phyloP scores from a whole-genome alignment of 1,284 basidiomycete species.

The Boletus chippewaensis region DNA sequence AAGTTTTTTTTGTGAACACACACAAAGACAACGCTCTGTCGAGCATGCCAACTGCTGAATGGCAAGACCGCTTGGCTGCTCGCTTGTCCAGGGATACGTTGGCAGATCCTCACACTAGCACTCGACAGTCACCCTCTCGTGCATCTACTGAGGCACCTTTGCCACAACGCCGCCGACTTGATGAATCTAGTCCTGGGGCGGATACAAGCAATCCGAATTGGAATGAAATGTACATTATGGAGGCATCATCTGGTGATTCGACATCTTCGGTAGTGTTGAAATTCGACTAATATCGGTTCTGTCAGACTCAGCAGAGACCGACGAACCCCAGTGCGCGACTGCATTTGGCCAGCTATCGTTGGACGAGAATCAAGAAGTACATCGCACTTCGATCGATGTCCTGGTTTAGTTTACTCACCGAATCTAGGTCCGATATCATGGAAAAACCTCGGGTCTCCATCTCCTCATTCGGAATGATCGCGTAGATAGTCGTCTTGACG shows the following conservation, averaged over 20 bases:
- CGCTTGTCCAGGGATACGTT: constrained; percentile 38
- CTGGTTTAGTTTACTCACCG: constrained; percentile 6
- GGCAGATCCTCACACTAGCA: constrained; percentile 16
- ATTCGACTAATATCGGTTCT: constrained; percentile 1
- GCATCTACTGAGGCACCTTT: constrained; percentile 29
- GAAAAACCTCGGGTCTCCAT: constrained; percentile 69
- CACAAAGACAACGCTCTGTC: constrained; percentile 50
- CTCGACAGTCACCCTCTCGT: constrained; percentile 15
- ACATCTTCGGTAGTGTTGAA: background rate
- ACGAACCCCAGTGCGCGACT: constrained; percentile 26
- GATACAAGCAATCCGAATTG: constrained; percentile 34
- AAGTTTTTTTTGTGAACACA: constrained; percentile 10
- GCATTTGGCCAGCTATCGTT: constrained; percentile 73
- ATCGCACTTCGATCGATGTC: constrained; percentile 1
- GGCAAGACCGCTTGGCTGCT: constrained; percentile 65
- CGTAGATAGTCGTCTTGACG: constrained; percentile 60
- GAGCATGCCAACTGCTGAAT: constrained; percentile 62
- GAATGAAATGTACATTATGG: constrained; percentile 53
- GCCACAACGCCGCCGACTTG: constrained; percentile 40
- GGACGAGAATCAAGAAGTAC: constrained; percentile 74
- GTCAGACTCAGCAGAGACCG: constrained; percentile 23
- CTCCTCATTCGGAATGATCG: constrained; percentile 61
- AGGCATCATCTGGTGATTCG: constrained; percentile 33
- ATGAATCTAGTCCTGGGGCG: constrained; percentile 17
- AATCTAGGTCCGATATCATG: constrained; percentile 65